These are phyloP conservation scores for Brassica rapa DNA, from an alignment of 345 rosid genomes.

Conservation along the genomic window DNA sequence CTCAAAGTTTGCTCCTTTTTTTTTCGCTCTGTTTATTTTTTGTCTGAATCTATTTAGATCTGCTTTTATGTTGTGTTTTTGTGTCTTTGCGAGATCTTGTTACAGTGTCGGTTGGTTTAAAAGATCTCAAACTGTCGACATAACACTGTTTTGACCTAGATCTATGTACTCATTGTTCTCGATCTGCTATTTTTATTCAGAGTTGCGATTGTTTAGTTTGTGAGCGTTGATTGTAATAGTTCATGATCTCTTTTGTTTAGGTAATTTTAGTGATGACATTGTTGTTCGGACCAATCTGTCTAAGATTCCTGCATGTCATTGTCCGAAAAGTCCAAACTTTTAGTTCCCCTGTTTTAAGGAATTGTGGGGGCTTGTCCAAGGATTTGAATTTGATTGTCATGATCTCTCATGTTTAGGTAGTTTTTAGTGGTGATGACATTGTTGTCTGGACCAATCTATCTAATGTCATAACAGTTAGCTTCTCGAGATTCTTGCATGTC, in stretches of 20 bases:
- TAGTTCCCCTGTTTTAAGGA: not conserved
- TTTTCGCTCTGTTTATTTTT: no score
- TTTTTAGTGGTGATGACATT: not conserved
- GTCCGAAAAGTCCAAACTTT: conserved; percentile 25
- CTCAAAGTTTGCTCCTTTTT: not conserved
- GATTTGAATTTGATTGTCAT: no score
- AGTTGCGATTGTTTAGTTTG: not conserved
- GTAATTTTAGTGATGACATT: not conserved
- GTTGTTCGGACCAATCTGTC: conserved; percentile 9
- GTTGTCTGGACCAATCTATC: conserved; percentile 8
- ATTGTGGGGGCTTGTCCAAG: not conserved
- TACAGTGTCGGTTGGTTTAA: not conserved
- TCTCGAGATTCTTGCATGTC: conserved; percentile 33
- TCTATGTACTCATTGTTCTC: conserved; percentile 14
- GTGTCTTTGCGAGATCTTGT: conserved; percentile 9
- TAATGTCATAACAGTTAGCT: conserved; percentile 19
- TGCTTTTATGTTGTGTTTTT: not conserved
- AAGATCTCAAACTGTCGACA: not conserved
- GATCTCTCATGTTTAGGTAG: not conserved
- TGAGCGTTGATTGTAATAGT: not conserved
- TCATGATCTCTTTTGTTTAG: not conserved
- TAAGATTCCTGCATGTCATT: conserved; percentile 30
- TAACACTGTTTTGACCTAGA: conserved; percentile 26
- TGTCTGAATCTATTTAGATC: conserved; percentile 23
- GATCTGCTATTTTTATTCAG: conserved; percentile 15